Evolutionary conservation across 1,284 basidiomycete genomes (phyloP).

Genomic region (Boletus semigastroideus): DNA sequence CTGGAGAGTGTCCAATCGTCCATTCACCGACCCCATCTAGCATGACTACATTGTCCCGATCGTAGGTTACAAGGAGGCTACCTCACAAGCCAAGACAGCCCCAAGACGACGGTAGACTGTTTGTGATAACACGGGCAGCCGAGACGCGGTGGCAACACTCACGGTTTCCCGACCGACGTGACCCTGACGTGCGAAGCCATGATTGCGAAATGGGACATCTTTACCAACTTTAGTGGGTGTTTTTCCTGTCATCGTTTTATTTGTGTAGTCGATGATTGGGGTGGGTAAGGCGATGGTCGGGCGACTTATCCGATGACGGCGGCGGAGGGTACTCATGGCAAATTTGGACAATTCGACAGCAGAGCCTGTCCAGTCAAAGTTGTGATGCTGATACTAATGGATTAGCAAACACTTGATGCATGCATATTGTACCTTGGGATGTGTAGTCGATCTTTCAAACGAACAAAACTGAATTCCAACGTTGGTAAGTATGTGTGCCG

Average conservation of each 20-base stretch:
- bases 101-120: constrained; percentile 77
- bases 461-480: too few species aligned
- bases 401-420: too few species aligned
- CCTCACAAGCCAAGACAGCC: constrained; percentile 83
- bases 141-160: constrained; percentile 93
- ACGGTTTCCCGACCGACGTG: constrained; percentile 82
- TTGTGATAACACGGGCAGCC: constrained; percentile 91
- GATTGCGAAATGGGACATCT: constrained; percentile 72
- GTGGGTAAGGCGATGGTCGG: constrained; percentile 63
- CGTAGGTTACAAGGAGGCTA: too few species aligned
- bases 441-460: too few species aligned
- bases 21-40: constrained; percentile 34
- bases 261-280: neutral
- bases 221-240: constrained; percentile 78
- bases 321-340: constrained; percentile 73
- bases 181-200: constrained; percentile 79
- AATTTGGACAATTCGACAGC: constrained; percentile 78
- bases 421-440: too few species aligned
- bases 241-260: too few species aligned
- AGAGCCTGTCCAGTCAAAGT: constrained; percentile 45
- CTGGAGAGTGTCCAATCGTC: neutral
- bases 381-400: constrained; percentile 38
- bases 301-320: constrained; percentile 76
- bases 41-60: constrained; percentile 92
- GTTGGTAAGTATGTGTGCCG: too few species aligned